These are phyloP conservation scores for Xylariaceae sp. DNA, from an alignment of 2,329 filamentous ascomycete genomes.

Conservation along the genomic window DNA sequence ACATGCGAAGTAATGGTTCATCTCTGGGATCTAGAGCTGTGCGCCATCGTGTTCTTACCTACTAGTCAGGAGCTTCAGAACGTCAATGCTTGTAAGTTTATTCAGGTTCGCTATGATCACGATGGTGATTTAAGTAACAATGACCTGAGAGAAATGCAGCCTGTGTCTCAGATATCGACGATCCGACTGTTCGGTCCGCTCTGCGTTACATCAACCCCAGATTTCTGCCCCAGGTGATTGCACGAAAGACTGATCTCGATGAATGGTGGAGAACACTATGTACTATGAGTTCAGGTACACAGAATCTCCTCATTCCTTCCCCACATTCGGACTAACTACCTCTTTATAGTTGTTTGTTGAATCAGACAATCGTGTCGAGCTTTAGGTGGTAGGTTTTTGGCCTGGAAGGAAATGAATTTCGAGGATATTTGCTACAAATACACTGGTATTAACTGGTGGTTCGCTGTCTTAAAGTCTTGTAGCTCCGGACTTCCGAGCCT, in stretches of 20 bases:
- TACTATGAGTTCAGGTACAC: slow-evolving; percentile 17
- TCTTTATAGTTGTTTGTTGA: too few relatives aligned
- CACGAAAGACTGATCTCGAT: slow-evolving; percentile 1
- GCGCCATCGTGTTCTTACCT: background rate
- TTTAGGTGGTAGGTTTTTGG: too few relatives aligned
- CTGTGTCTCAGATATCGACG: background rate
- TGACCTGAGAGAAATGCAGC: slow-evolving; percentile 16
- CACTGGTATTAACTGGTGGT: too few relatives aligned
- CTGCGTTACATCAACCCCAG: slow-evolving; percentile 6
- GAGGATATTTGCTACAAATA: too few relatives aligned
- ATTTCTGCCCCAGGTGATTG: background rate
- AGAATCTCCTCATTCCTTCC: slow-evolving; percentile 1
- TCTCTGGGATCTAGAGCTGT: too few relatives aligned
- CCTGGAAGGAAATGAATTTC: too few relatives aligned
- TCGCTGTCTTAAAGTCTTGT: too few relatives aligned
- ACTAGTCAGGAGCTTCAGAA: too few relatives aligned
- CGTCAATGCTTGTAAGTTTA: background rate
- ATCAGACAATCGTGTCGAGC: too few relatives aligned
- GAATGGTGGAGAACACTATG: slow-evolving; percentile 7
- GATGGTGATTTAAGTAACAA: slow-evolving; percentile 19
- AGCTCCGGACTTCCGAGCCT: too few relatives aligned
- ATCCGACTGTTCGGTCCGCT: slow-evolving; percentile 2
- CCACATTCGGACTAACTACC: too few relatives aligned
- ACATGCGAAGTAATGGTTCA: too few relatives aligned
- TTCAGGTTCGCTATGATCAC: slow-evolving; percentile 4